Conservation (phyloP, 129 eudicot species). For the Arctium lappa region DNA sequence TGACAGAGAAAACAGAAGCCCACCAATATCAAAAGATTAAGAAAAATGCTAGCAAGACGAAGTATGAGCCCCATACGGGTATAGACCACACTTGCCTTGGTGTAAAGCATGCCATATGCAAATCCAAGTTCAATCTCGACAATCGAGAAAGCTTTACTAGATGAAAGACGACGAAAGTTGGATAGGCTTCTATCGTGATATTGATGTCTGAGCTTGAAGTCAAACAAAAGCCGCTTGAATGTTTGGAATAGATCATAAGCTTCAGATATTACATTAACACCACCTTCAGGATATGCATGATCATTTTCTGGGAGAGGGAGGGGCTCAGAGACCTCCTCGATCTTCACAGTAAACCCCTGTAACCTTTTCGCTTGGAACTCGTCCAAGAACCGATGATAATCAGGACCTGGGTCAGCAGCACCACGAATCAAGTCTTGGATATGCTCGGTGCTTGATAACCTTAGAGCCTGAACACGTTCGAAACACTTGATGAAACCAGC, state of each 20-base stretch:
- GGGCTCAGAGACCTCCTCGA: too few relatives aligned
- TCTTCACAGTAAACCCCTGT: too few relatives aligned
- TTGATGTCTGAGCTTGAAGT: constrained; percentile 40
- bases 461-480: too few relatives aligned
- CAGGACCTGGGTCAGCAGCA: too few relatives aligned
- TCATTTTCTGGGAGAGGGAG: too few relatives aligned
- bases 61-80: too few relatives aligned
- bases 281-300: background rate
- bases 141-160: constrained; percentile 25
- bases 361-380: too few relatives aligned
- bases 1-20: constrained; percentile 6
- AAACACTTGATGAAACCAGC: too few relatives aligned
- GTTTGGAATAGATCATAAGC: constrained; percentile 11
- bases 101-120: constrained; percentile 19
- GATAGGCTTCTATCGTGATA: constrained; percentile 31
- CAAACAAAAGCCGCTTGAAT: constrained; percentile 43
- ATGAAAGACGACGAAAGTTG: constrained; percentile 2
- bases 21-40: constrained; percentile 8
- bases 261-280: background rate
- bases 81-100: too few relatives aligned
- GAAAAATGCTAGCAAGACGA: background rate
- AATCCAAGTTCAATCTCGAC: constrained; percentile 48
- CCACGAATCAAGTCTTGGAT: too few relatives aligned
- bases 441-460: too few relatives aligned
- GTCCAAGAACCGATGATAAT: too few relatives aligned